These are phyloP conservation scores for Chytriomyces hyalinus DNA, from an alignment of 192 early-diverging fungal genomes.

Conservation along the genomic window DNA sequence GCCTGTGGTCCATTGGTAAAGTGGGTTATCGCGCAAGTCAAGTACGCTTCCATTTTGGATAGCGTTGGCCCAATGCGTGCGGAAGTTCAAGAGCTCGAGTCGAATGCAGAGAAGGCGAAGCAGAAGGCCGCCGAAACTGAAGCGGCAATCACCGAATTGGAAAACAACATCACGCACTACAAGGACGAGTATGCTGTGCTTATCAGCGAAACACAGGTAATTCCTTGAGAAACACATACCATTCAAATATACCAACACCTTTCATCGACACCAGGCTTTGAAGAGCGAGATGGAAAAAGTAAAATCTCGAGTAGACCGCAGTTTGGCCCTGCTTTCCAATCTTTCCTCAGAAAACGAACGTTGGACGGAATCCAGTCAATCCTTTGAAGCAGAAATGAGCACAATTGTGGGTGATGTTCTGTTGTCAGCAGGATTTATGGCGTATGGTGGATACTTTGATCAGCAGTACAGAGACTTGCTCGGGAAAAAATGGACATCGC, in stretches of 20 bases:
- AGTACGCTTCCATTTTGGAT: constrained; percentile 82
- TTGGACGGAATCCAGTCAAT: constrained; percentile 87
- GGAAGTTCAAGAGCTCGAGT: constrained; percentile 87
- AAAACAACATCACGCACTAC: constrained; percentile 86
- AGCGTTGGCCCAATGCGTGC: constrained; percentile 91
- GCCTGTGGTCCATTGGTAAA: constrained; percentile 98
- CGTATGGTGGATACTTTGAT: constrained; percentile 98
- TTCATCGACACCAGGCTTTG: constrained; percentile 59
- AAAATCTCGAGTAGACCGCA: constrained; percentile 90
- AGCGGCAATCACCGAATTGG: constrained; percentile 81
- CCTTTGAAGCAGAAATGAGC: constrained; percentile 95
- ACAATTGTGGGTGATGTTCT: constrained; percentile 98
- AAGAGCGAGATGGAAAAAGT: constrained; percentile 93
- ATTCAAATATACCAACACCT: too few species aligned
- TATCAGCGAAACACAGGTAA: constrained; percentile 78
- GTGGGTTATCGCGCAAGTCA: constrained; percentile 95
- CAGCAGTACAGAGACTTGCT: constrained; percentile 90
- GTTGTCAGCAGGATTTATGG: constrained; percentile 87
- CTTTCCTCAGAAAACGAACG: constrained; percentile 91
- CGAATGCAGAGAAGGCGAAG: constrained; percentile 73
- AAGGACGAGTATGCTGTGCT: constrained; percentile 98
- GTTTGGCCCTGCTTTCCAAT: constrained; percentile 82
- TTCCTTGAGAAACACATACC: too few species aligned
- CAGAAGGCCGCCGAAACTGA: constrained; percentile 74
- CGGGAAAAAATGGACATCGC: constrained; percentile 76